Evolutionary conservation across 306 rosid genomes (phyloP).

Genomic region (Notholithocarpus densiflorus): DNA sequence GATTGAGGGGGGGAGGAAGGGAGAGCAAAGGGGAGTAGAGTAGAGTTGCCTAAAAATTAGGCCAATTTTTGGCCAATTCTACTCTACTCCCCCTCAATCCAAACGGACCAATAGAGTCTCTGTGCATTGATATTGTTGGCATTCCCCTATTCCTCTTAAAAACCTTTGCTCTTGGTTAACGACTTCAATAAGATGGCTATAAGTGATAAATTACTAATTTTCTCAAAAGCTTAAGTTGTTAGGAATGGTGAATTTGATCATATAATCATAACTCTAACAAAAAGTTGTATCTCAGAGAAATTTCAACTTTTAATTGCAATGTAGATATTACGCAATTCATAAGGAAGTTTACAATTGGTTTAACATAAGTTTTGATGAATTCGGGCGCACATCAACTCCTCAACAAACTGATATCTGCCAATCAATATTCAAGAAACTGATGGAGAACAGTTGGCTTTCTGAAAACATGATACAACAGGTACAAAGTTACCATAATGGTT

Average conservation of each 20-base stretch:
- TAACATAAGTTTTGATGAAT: slow-evolving; percentile 80
- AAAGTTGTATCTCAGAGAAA: background rate
- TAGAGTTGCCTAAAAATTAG: no score
- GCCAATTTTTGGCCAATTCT: no score
- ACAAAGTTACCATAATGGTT: slow-evolving; percentile 1
- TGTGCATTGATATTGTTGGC: background rate
- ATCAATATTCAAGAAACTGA: slow-evolving; percentile 60
- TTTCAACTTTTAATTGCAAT: background rate
- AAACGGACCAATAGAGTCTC: no score
- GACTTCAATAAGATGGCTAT: background rate
- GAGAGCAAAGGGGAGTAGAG: no score
- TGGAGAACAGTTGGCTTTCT: slow-evolving; percentile 71
- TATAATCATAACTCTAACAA: no score
- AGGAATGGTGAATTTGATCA: no score
- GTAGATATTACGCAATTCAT: slow-evolving; percentile 81
- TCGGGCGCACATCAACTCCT: slow-evolving; percentile 85
- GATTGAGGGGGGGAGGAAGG: no score
- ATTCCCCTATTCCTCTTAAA: background rate
- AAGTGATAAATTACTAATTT: no score
- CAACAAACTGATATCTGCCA: slow-evolving; percentile 94
- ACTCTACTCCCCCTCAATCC: no score
- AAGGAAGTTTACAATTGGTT: slow-evolving; percentile 85
- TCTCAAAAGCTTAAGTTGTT: no score
- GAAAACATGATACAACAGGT: slow-evolving; percentile 96
- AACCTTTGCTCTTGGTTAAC: background rate